A percentile compares a stretch with the other conserved stretches of the same genome.
Conservation (phyloP, 2,329 filamentous ascomycete species). For the Rugonectria rugulosa region DNA sequence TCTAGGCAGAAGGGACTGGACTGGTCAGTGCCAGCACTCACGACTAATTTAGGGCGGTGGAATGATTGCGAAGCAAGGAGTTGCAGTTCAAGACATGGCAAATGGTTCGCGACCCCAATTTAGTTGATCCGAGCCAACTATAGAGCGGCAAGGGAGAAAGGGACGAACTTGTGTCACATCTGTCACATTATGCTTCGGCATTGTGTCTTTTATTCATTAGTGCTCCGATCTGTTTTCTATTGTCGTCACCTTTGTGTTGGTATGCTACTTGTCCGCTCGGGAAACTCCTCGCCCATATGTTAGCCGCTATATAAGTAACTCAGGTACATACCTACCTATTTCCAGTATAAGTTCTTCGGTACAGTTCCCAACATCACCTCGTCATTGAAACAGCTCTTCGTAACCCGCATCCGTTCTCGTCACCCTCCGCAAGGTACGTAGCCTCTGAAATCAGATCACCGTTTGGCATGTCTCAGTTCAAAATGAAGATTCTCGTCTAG, state of each 20-base stretch:
- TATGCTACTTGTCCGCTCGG: no score
- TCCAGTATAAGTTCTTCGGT: no score
- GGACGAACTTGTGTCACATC: not conserved
- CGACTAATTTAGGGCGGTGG: conserved; percentile 35
- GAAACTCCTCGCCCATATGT: no score
- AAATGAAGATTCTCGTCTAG: conserved; percentile 13
- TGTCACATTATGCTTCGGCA: conserved; percentile 1
- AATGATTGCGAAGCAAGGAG: conserved; percentile 35
- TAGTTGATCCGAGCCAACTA: not conserved
- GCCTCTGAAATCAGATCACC: not conserved
- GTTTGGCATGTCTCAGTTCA: conserved; percentile 29
- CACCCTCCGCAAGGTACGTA: no score
- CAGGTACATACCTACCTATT: no score
- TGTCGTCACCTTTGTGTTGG: no score
- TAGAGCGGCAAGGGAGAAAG: not conserved
- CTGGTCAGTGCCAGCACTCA: conserved; percentile 16
- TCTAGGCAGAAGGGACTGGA: not conserved
- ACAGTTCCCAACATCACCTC: no score
- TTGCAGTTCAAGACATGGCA: conserved; percentile 31
- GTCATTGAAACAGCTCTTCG: not conserved
- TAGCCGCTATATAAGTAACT: no score
- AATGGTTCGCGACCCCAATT: not conserved
- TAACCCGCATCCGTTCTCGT: not conserved
- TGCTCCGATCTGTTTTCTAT: no score
- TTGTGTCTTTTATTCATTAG: not conserved